Conservation (phyloP, 371 early-diverging fungal species). For the Saksenaea vasiformis region DNA sequence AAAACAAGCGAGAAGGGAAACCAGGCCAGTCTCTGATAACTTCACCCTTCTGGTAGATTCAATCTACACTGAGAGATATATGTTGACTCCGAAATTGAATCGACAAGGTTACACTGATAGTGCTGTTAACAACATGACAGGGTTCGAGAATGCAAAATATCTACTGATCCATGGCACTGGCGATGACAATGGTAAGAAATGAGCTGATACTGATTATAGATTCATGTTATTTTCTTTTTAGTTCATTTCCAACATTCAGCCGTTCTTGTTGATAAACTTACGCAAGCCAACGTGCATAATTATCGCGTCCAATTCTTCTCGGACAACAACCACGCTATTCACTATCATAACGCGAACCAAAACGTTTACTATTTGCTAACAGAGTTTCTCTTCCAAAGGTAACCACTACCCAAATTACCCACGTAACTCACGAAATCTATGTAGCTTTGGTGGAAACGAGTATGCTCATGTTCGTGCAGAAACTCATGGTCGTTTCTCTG, state of each 20-base stretch:
- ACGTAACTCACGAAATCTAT: not conserved
- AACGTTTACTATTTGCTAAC: conserved; percentile 56
- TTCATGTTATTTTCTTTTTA: conserved; percentile 6
- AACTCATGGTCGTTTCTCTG: conserved; percentile 28
- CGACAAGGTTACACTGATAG: conserved; percentile 74
- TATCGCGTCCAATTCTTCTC: conserved; percentile 84
- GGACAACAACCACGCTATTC: conserved; percentile 89
- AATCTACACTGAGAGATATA: conserved; percentile 94
- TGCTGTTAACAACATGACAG: conserved; percentile 76
- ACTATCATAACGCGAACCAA: conserved; percentile 63
- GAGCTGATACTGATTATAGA: not conserved
- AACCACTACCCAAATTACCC: not conserved
- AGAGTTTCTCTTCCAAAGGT: conserved; percentile 38
- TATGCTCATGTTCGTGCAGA: conserved; percentile 39
- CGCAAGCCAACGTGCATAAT: conserved; percentile 67
- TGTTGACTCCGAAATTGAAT: conserved; percentile 84
- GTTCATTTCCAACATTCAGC: conserved; percentile 93
- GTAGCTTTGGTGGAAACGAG: conserved; percentile 44
- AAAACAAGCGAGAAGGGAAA: not conserved
- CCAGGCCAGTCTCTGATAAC: not conserved
- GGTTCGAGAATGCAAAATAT: conserved; percentile 74
- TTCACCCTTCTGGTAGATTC: conserved; percentile 59
- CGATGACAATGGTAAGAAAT: conserved; percentile 69
- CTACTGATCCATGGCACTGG: conserved; percentile 90
- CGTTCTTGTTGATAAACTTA: conserved; percentile 75